phyloP scores from a whole-genome alignment of 352 stramenopile species.

The Elongisporangium senticosum region DNA sequence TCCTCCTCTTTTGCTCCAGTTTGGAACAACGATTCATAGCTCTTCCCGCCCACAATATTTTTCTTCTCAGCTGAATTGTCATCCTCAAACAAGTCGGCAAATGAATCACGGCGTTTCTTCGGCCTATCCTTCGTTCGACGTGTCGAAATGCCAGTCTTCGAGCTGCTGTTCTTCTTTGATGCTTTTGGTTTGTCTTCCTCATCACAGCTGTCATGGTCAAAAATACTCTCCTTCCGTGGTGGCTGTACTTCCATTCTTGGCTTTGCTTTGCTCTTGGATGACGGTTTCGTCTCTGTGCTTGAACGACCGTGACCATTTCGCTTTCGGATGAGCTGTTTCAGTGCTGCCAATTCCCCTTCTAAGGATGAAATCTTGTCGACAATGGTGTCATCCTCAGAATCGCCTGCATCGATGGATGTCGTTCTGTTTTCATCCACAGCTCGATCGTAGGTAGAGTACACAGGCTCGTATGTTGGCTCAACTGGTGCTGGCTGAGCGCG shows the following conservation, averaged over 20 bases:
- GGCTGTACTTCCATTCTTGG: background rate
- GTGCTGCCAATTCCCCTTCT: conserved; percentile 49
- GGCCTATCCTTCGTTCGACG: conserved; percentile 4
- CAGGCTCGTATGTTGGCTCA: background rate
- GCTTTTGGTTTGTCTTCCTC: conserved; percentile 19
- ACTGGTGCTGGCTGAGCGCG: background rate
- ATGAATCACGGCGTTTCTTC: conserved; percentile 52
- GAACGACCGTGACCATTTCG: conserved; percentile 22
- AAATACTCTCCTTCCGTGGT: conserved; percentile 65
- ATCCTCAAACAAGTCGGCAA: conserved; percentile 63
- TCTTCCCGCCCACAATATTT: conserved; percentile 20
- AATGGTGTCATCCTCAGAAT: conserved; percentile 44
- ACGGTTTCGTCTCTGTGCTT: conserved; percentile 3
- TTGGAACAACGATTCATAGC: conserved; percentile 60
- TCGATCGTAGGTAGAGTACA: background rate
- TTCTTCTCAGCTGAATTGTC: conserved; percentile 24
- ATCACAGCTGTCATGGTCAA: conserved; percentile 56
- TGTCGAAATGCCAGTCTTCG: conserved; percentile 5
- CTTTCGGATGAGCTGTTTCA: conserved; percentile 66
- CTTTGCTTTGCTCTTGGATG: background rate
- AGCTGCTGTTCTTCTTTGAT: conserved; percentile 13
- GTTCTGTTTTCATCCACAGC: background rate
- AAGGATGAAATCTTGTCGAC: conserved; percentile 78
- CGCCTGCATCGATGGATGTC: background rate
- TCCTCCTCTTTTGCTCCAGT: conserved; percentile 15